Base-by-base conservation (phyloP, 805 yeast genomes). In the Starmera dryadoides region DNA sequence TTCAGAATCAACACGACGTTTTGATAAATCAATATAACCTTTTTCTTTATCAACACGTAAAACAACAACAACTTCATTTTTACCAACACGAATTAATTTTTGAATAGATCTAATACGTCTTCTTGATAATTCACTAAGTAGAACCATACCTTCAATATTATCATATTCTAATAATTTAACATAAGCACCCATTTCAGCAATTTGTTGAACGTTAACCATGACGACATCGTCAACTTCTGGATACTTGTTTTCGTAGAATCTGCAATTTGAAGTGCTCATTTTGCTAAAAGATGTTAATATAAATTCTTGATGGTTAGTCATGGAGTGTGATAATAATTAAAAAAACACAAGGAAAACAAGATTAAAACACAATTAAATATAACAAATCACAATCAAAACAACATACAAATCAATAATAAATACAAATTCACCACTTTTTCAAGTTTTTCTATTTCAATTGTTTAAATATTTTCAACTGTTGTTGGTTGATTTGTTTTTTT, bases 181-280 rank as follows among this genome's bases (percentile, higher is more conserved):
- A 63, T 93, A 93, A 12, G 98, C 98, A 43, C 98, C 98, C 98
- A 93, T 93, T 65, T 93, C 98, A 51, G 98, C 98, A 54, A 93
- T 93, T 63, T 86, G 94, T 64, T 86, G 95, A 52, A 93, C 98
- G 66, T 93, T 93, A 60, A 93, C 98, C 95, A 93, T 91, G 48
- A 93, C 98, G 52, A 93, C 95, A 63, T 93, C 98, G 53, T 93
- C 98, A 57, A 93, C 95, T 67, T 93, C 98, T 44, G 98, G 98
- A 71, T 81, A 93, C 66, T 89, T 91, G 78, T 89, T 93, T 68
- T 91, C 98, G 64, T 93, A 93, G 68, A 84, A 93, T 70, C 98
- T 83, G 72, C 96, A 89, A 63, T 86, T 81, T 35, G 95, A 81
- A 31, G 86, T 78, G 57, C 89, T 81, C 95, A 86, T 86, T 32